Conservation (phyloP, 306 rosid genomes). For the Castanopsis chinensis region DNA sequence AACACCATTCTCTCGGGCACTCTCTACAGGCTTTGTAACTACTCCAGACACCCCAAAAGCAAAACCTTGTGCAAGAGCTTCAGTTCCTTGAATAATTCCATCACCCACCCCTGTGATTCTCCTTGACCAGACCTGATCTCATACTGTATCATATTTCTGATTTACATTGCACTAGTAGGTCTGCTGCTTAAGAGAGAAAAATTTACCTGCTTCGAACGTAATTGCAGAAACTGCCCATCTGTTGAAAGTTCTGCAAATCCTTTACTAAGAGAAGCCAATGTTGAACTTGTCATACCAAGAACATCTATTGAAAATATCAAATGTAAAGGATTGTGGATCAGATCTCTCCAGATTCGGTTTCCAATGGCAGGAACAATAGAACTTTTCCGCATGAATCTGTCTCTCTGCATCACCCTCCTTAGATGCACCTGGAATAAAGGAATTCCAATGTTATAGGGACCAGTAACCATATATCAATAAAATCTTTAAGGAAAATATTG, state of each 20-base stretch:
- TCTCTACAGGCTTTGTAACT: slow-evolving; percentile 90
- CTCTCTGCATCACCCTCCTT: slow-evolving; percentile 92
- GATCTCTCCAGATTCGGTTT: slow-evolving; percentile 92
- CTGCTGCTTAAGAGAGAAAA: slow-evolving; percentile 5
- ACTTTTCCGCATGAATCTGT: slow-evolving; percentile 94
- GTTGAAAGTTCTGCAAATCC: slow-evolving; percentile 98
- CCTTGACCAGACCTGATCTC: slow-evolving; percentile 81
- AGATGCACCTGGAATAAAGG: slow-evolving; percentile 72
- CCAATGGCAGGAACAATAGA: slow-evolving; percentile 81
- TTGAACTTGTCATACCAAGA: slow-evolving; percentile 98
- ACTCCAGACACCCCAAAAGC: slow-evolving; percentile 97
- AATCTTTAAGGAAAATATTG: not conserved
- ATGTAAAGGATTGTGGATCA: slow-evolving; percentile 95
- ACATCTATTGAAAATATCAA: slow-evolving; percentile 91
- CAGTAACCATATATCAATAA: not conserved
- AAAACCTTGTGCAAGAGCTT: slow-evolving; percentile 94
- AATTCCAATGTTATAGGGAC: slow-evolving; percentile 21
- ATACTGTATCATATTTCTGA: slow-evolving; percentile 23
- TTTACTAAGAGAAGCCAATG: slow-evolving; percentile 86
- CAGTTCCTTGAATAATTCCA: slow-evolving; percentile 93
- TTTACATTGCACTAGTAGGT: slow-evolving; percentile 4
- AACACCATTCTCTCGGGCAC: slow-evolving; percentile 88
- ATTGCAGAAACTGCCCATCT: slow-evolving; percentile 87
- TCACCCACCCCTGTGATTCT: slow-evolving; percentile 96
- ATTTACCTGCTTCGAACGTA: slow-evolving; percentile 90